Evolutionary conservation across 148 eudicot species (phyloP).

Genomic region (Tetragonia tetragonoides): DNA sequence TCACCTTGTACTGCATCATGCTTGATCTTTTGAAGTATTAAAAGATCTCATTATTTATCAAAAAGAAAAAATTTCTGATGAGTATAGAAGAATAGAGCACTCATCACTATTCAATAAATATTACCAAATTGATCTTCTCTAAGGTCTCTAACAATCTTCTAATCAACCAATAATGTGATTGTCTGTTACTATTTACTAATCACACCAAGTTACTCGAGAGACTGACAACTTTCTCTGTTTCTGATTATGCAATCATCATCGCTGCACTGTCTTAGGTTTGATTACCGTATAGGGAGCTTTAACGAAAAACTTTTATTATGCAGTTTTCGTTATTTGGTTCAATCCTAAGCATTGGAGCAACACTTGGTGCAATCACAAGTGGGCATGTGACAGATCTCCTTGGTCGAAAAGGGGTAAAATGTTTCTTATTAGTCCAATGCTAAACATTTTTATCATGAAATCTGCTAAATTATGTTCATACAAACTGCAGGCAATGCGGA

Average conservation of each 20-base stretch:
- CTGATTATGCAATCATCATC: not conserved
- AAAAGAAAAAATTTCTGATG: no score
- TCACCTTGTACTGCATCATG: no score
- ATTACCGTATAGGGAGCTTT: not conserved
- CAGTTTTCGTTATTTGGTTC: slow-evolving; percentile 77
- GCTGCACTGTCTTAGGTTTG: not conserved
- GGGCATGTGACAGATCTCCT: slow-evolving; percentile 58
- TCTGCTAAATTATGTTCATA: not conserved
- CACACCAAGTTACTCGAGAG: not conserved
- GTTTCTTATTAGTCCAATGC: not conserved
- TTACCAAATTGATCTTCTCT: not conserved
- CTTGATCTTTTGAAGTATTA: no score
- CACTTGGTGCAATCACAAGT: slow-evolving; percentile 67
- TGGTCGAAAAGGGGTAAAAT: slow-evolving; percentile 69
- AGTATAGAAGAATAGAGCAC: not conserved
- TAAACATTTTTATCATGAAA: not conserved
- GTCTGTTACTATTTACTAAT: not conserved
- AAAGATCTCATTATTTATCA: no score
- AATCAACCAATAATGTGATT: not conserved
- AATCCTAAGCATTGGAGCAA: slow-evolving; percentile 66
- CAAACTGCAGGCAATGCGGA: slow-evolving; percentile 53
- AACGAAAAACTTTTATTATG: not conserved
- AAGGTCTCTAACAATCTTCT: not conserved
- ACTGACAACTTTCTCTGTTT: not conserved
- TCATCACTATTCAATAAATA: not conserved